phyloP scores from a whole-genome alignment of 2,329 filamentous ascomycete genomes.

The Penicillium sp. region DNA sequence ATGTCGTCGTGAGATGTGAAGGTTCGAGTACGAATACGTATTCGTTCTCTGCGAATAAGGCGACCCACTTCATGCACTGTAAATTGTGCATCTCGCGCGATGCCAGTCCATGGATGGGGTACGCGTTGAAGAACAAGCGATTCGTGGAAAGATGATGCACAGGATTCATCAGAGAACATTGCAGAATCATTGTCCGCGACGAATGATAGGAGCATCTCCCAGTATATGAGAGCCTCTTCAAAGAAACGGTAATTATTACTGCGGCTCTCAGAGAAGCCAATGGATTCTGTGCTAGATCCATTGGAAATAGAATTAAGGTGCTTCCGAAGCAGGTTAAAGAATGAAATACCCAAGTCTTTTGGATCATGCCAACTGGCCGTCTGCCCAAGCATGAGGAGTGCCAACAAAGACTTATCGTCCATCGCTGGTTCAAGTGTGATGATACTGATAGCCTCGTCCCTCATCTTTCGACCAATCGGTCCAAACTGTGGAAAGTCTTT shows the following conservation, averaged over 20 bases:
- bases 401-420: slow-evolving; percentile 57
- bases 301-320: slow-evolving; percentile 45
- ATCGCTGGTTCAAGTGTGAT: slow-evolving; percentile 49
- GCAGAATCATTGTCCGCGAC: slow-evolving; percentile 46
- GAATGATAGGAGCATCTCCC: slow-evolving; percentile 60
- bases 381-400: slow-evolving; percentile 58
- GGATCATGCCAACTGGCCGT: slow-evolving; percentile 62
- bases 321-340: slow-evolving; percentile 45
- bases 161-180: slow-evolving; percentile 21
- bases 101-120: slow-evolving; percentile 42
- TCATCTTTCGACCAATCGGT: slow-evolving; percentile 51
- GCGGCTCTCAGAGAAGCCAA: slow-evolving; percentile 16
- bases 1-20: slow-evolving; percentile 42
- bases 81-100: slow-evolving; percentile 39
- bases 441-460: slow-evolving; percentile 53
- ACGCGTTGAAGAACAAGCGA: slow-evolving; percentile 35
- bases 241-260: slow-evolving; percentile 54
- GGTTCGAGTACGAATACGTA: slow-evolving; percentile 32
- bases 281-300: slow-evolving; percentile 1
- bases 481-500: slow-evolving; percentile 58
- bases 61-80: slow-evolving; percentile 48
- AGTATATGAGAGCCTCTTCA: slow-evolving; percentile 57
- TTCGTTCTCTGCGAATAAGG: slow-evolving; percentile 37
- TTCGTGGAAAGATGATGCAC: slow-evolving; percentile 23
- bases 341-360: slow-evolving; percentile 54